Conservation (phyloP, 2,329 filamentous ascomycete genomes). For the Zymoseptoria ardabiliae region DNA sequence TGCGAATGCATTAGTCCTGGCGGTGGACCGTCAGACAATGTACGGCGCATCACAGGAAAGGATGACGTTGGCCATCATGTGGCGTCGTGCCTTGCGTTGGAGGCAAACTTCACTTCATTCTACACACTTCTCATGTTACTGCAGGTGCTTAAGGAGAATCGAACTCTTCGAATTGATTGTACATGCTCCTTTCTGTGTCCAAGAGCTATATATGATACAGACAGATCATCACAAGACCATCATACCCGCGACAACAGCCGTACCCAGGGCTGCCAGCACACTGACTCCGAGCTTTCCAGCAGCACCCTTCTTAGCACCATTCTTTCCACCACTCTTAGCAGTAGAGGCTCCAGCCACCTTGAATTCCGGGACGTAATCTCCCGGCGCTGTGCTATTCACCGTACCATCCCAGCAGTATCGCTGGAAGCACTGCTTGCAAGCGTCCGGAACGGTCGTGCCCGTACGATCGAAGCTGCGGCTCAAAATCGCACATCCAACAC, state of each 20-base stretch:
- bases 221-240: neutral
- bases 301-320: slow-evolving; percentile 3
- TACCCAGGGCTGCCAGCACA: neutral
- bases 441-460: slow-evolving; percentile 57
- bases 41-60: neutral
- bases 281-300: neutral
- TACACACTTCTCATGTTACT: neutral
- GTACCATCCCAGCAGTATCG: slow-evolving; percentile 94
- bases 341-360: slow-evolving; percentile 14
- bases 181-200: neutral
- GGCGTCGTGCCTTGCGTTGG: neutral
- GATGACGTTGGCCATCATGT: neutral
- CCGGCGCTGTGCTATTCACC: slow-evolving; percentile 27
- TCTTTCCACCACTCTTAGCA: slow-evolving; percentile 3
- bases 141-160: too few relatives aligned
- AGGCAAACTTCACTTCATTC: neutral
- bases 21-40: neutral
- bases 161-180: neutral
- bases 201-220: too few relatives aligned
- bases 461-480: slow-evolving; percentile 68
- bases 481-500: slow-evolving; percentile 82
- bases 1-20: neutral
- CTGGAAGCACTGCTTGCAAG: slow-evolving; percentile 69
- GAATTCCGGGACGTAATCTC: slow-evolving; percentile 21
- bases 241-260: neutral